Percentiles rank a stretch among this genome's conserved stretches.
Conservation (phyloP, 306 rosid genomes). For the Morella rubra region DNA sequence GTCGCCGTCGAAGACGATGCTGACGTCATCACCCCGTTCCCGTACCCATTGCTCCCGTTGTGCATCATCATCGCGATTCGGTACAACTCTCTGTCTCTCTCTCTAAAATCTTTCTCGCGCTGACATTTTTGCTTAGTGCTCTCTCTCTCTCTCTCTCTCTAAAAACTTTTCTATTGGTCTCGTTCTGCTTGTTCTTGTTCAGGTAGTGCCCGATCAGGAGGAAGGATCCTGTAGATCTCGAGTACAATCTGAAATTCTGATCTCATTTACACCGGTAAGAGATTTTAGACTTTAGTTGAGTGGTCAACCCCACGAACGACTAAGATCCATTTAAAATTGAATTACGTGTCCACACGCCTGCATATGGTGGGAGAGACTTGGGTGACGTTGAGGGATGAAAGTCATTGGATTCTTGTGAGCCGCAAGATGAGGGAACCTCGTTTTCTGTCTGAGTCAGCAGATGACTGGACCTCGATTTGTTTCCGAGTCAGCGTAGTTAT, state of each 20-base stretch:
- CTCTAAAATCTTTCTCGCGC: background rate
- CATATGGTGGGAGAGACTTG: no score
- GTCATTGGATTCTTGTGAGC: background rate
- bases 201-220: background rate
- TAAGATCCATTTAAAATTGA: background rate
- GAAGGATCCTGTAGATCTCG: no score
- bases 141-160: background rate
- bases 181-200: background rate
- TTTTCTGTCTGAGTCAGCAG: no score
- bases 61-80: background rate
- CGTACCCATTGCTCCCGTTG: constrained; percentile 11
- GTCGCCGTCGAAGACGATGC: constrained; percentile 16
- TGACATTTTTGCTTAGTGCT: background rate
- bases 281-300: no score
- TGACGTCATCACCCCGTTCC: constrained; percentile 8
- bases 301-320: background rate
- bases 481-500: background rate
- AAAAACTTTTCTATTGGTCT: background rate
- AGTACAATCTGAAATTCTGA: background rate
- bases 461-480: background rate
- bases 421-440: background rate
- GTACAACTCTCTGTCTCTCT: background rate
- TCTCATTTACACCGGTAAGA: no score
- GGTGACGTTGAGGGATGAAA: background rate
- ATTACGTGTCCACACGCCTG: no score